phyloP scores from a whole-genome alignment of 148 eudicot species.

The Persicaria tinctoria region DNA sequence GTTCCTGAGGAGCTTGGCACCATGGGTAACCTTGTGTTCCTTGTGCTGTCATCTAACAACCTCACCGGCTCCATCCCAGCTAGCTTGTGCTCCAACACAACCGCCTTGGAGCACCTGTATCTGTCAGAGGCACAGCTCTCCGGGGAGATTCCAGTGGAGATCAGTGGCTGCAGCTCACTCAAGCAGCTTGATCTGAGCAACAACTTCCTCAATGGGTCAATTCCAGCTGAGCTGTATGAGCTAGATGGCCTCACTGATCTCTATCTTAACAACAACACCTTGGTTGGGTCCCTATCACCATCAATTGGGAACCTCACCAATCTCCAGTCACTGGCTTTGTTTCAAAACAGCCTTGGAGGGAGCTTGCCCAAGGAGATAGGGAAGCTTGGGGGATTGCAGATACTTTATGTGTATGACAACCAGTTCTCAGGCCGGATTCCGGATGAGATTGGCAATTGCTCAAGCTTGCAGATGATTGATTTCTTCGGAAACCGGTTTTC shows the following conservation, averaged over 20 bases:
- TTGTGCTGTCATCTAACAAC: constrained; percentile 53
- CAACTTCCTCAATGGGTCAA: constrained; percentile 65
- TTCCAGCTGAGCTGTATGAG: constrained; percentile 54
- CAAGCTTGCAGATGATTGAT: constrained; percentile 82
- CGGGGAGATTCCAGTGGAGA: constrained; percentile 58
- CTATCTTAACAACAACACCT: constrained; percentile 64
- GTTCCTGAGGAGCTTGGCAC: constrained; percentile 63
- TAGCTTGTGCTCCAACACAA: constrained; percentile 55
- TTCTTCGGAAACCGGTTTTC: constrained; percentile 74
- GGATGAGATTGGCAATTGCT: constrained; percentile 79
- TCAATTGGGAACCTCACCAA: constrained; percentile 55
- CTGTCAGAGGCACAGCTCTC: constrained; percentile 52
- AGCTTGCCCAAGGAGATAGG: constrained; percentile 72
- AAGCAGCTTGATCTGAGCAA: constrained; percentile 81
- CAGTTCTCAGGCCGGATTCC: constrained; percentile 81
- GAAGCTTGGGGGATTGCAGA: constrained; percentile 46
- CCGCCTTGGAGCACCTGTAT: constrained; percentile 48
- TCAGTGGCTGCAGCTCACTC: constrained; percentile 43
- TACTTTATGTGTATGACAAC: constrained; percentile 62
- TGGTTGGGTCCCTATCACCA: constrained; percentile 58
- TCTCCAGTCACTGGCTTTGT: constrained; percentile 59
- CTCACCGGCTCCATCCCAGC: constrained; percentile 58
- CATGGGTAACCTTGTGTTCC: constrained; percentile 48
- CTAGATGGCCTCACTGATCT: constrained; percentile 62
- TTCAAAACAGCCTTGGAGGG: constrained; percentile 54